Conservation (phyloP, 306 rosid genomes). For the Acacia acuminata region DNA sequence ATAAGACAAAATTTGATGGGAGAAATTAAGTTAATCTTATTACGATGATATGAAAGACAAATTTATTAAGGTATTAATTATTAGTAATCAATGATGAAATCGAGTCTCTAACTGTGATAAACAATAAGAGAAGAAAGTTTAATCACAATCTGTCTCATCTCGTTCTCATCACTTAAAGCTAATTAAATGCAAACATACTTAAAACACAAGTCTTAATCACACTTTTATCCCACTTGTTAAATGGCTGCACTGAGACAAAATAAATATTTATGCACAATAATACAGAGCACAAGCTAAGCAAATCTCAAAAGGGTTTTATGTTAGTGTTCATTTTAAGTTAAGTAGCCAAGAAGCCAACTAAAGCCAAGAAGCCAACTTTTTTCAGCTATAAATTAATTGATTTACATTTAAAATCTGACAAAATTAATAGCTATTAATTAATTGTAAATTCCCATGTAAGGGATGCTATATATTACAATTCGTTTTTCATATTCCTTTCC, state of each 20-base stretch:
- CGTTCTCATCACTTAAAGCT: background rate
- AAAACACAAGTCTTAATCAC: background rate
- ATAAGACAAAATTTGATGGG: background rate
- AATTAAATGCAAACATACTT: background rate
- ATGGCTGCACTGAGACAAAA: background rate
- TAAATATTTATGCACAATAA: background rate
- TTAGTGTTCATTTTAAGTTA: background rate
- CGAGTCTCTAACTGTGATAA: background rate
- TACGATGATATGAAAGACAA: background rate
- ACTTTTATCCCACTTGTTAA: background rate
- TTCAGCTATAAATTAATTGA: background rate
- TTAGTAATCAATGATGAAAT: background rate
- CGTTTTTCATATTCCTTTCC: background rate
- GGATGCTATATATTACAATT: background rate
- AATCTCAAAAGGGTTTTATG: background rate
- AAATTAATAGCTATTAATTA: background rate
- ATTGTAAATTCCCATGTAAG: background rate
- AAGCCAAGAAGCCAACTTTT: background rate
- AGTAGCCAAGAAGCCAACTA: background rate
- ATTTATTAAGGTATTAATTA: background rate
- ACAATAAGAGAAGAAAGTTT: background rate
- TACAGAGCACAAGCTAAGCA: background rate
- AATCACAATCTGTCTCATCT: background rate
- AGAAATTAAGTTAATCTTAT: background rate
- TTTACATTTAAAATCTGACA: background rate